Conservation (phyloP, 2,329 filamentous ascomycete genomes). For the Penicillium palitans region DNA sequence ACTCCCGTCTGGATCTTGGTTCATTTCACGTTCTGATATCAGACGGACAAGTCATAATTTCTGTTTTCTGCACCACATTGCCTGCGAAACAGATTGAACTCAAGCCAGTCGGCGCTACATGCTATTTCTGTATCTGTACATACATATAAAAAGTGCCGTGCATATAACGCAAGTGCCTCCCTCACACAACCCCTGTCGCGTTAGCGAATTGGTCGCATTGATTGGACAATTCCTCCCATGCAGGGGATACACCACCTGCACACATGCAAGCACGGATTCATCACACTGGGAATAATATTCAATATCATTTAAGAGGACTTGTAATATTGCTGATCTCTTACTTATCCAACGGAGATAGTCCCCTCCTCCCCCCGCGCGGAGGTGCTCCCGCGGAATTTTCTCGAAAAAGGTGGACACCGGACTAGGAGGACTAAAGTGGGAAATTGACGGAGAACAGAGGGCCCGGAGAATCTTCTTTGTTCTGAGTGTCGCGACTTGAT, state of each 20-base stretch:
- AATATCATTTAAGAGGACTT: neutral
- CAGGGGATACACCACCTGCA: conserved; percentile 8
- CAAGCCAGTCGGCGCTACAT: neutral
- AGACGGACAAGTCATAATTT: conserved; percentile 4
- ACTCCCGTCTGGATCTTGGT: conserved; percentile 20
- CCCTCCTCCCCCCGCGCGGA: conserved; percentile 16
- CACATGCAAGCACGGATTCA: conserved; percentile 2
- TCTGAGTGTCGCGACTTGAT: neutral
- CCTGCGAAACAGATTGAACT: neutral
- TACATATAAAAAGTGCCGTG: neutral
- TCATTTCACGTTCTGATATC: conserved; percentile 12
- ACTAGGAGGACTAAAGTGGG: neutral
- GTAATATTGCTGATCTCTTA: conserved; percentile 1
- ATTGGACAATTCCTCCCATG: conserved; percentile 11
- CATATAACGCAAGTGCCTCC: neutral
- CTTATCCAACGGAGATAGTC: neutral
- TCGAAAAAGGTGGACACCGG: conserved; percentile 24
- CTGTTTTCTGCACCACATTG: neutral
- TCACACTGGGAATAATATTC: conserved; percentile 4
- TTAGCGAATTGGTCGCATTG: neutral
- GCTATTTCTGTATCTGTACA: conserved; percentile 2
- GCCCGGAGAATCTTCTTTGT: neutral
- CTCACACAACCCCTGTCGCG: neutral
- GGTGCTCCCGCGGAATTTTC: conserved; percentile 24
- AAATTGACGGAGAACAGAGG: conserved; percentile 1